phyloP scores from a whole-genome alignment of 495 filamentous ascomycete species.

The Aspergillus bridgeri region DNA sequence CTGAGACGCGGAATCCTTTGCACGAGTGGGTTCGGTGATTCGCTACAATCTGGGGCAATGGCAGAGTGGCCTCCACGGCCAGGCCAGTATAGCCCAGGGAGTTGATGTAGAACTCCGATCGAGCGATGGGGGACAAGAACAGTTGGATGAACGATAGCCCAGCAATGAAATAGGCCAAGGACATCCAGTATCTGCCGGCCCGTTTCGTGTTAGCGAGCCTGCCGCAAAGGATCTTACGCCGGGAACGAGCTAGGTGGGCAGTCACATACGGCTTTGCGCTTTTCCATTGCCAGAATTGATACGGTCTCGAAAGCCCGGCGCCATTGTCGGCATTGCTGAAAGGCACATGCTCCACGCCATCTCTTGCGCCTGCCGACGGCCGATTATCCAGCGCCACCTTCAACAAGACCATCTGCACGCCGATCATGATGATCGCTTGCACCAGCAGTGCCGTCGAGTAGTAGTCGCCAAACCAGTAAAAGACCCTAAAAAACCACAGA shows the following conservation, averaged over 20 bases:
- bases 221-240: neutral
- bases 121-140: conserved; percentile 58
- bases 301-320: conserved; percentile 56
- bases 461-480: conserved; percentile 89
- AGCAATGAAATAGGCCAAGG: conserved; percentile 68
- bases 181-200: conserved; percentile 77
- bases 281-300: conserved; percentile 93
- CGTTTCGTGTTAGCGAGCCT: neutral
- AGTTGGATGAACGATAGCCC: conserved; percentile 66
- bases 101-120: conserved; percentile 64
- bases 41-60: conserved; percentile 80
- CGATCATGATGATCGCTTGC: conserved; percentile 84
- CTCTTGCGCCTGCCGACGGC: conserved; percentile 57
- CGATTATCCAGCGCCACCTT: conserved; percentile 90
- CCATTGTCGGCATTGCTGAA: conserved; percentile 33
- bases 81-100: conserved; percentile 81
- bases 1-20: conserved; percentile 84
- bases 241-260: neutral
- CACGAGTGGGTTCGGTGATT: conserved; percentile 78
- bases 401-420: conserved; percentile 75
- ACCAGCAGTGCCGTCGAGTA: conserved; percentile 77
- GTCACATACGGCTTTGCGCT: conserved; percentile 66
- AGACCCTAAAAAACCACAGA: conserved; percentile 55
- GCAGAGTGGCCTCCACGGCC: conserved; percentile 82
- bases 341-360: conserved; percentile 46